Percentiles rank a stretch among this genome's conserved stretches.
These are phyloP conservation scores for Pezicula neosporulosa DNA, from an alignment of 2,329 filamentous ascomycete species.

Conservation along the genomic window DNA sequence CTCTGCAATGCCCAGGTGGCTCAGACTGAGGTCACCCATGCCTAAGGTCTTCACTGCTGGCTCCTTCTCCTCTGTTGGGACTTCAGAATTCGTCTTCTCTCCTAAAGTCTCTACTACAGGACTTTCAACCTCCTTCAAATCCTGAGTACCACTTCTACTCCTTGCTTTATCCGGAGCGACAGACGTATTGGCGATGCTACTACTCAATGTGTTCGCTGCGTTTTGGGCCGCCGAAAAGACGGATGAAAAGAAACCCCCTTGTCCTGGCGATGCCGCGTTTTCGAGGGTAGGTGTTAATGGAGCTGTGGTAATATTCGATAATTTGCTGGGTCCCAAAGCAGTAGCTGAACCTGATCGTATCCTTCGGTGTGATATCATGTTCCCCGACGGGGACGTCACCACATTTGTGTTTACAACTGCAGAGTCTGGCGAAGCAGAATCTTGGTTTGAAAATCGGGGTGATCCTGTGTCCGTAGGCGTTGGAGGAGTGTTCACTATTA, in stretches of 20 bases:
- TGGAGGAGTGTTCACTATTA: slow-evolving; percentile 65
- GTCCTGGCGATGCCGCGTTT: slow-evolving; percentile 50
- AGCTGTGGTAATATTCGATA: slow-evolving; percentile 70
- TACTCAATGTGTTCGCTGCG: slow-evolving; percentile 74
- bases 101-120: slow-evolving; percentile 28
- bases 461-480: slow-evolving; percentile 50
- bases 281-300: slow-evolving; percentile 78
- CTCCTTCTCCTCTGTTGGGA: slow-evolving; percentile 52
- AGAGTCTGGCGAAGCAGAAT: slow-evolving; percentile 22
- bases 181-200: slow-evolving; percentile 66
- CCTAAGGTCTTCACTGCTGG: slow-evolving; percentile 86
- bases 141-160: slow-evolving; percentile 32
- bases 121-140: slow-evolving; percentile 25
- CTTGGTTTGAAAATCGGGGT: slow-evolving; percentile 21
- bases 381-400: slow-evolving; percentile 59
- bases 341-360: slow-evolving; percentile 52
- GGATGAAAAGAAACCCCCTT: slow-evolving; percentile 84
- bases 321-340: slow-evolving; percentile 66
- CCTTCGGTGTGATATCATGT: slow-evolving; percentile 71
- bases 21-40: slow-evolving; percentile 82
- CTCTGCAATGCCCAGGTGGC: slow-evolving; percentile 77
- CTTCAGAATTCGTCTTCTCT: slow-evolving; percentile 27
- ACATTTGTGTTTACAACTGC: slow-evolving; percentile 41
- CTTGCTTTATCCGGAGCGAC: slow-evolving; percentile 50
- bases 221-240: slow-evolving; percentile 92